Conservation (phyloP, 768 basidiomycete species). For the Royoungia palumana region DNA sequence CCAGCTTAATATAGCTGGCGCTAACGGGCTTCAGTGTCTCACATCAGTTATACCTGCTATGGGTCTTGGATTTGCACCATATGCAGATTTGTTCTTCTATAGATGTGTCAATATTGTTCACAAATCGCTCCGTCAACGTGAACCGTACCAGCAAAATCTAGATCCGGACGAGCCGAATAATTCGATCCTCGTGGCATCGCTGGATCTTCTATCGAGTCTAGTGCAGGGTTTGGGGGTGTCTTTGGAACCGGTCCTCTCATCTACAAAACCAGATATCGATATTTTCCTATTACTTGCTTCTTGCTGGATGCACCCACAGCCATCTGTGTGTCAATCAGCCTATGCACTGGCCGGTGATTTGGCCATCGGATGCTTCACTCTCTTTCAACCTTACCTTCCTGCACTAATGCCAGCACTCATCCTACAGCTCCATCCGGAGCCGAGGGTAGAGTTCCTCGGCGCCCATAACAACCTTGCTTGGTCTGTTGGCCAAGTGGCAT, state of each 20-base stretch:
- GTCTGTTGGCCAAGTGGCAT: conserved; percentile 98
- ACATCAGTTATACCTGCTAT: conserved; percentile 97
- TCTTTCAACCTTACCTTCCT: conserved; percentile 83
- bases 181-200: conserved; percentile 94
- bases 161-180: conserved; percentile 94
- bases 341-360: conserved; percentile 98
- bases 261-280: conserved; percentile 64
- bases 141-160: conserved; percentile 82
- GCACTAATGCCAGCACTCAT: conserved; percentile 89
- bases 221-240: conserved; percentile 87
- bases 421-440: conserved; percentile 87
- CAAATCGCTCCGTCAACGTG: conserved; percentile 76
- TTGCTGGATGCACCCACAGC: conserved; percentile 93
- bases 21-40: conserved; percentile 62
- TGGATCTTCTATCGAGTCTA: conserved; percentile 94
- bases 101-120: conserved; percentile 88
- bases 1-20: background rate
- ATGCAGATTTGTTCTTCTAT: conserved; percentile 88
- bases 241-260: conserved; percentile 69
- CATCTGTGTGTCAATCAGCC: conserved; percentile 92
- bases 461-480: conserved; percentile 99
- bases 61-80: conserved; percentile 82
- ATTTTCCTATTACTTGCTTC: conserved; percentile 70
- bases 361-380: conserved; percentile 90
- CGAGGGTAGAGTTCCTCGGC: conserved; percentile 89